Percentiles rank a stretch among this genome's conserved stretches.
These are phyloP conservation scores for Limnanthes douglasii DNA, from an alignment of 345 rosid species.

Conservation along the genomic window DNA sequence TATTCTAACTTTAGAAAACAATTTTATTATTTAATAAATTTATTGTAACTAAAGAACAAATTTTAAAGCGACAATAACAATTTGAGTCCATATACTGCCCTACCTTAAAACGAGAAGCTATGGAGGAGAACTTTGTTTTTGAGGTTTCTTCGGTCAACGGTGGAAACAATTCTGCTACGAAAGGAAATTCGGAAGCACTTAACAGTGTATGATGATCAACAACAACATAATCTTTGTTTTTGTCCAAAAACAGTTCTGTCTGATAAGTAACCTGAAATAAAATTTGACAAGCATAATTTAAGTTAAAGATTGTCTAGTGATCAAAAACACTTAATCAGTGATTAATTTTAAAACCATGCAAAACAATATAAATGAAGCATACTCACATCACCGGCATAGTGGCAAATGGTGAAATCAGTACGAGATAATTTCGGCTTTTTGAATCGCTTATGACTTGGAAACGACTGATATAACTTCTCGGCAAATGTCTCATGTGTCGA, in stretches of 20 bases:
- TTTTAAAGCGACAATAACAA: too few relatives aligned
- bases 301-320: constrained; percentile 1
- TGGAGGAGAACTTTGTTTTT: constrained; percentile 91
- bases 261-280: constrained; percentile 82
- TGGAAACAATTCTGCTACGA: constrained; percentile 70
- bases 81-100: constrained; percentile 11
- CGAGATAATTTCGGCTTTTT: constrained; percentile 89
- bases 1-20: too few relatives aligned
- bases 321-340: neutral
- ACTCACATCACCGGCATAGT: constrained; percentile 97
- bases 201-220: constrained; percentile 93
- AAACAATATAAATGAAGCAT: constrained; percentile 6
- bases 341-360: constrained; percentile 2
- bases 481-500: constrained; percentile 99
- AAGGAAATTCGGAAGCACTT: constrained; percentile 71
- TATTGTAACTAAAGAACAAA: too few relatives aligned
- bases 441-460: constrained; percentile 75
- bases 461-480: constrained; percentile 93
- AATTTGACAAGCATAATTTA: too few relatives aligned
- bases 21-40: too few relatives aligned
- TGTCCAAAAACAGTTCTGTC: constrained; percentile 87
- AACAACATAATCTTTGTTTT: constrained; percentile 95
- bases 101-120: constrained; percentile 92
- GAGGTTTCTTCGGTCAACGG: constrained; percentile 66
- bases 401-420: constrained; percentile 90